Percentiles rank a stretch among this genome's conserved stretches.
These are phyloP conservation scores for Verticillium nubilum DNA, from an alignment of 2,329 filamentous ascomycete genomes.

Conservation along the genomic window DNA sequence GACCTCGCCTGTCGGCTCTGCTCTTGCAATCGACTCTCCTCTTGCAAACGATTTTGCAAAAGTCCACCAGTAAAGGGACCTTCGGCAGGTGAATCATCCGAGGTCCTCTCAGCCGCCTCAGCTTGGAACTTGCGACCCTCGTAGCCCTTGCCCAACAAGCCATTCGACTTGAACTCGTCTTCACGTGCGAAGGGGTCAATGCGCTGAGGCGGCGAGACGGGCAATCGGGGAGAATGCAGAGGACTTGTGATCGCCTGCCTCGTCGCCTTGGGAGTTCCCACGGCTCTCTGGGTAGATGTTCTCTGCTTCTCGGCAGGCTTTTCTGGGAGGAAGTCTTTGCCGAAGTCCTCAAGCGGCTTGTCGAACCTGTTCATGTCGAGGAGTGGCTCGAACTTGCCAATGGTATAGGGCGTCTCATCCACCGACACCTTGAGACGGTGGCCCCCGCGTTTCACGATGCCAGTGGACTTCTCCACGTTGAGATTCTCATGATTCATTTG, in stretches of 20 bases:
- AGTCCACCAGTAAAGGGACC: constrained; percentile 8
- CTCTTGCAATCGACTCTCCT: neutral
- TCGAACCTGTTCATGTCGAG: constrained; percentile 58
- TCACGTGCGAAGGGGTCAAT: constrained; percentile 19
- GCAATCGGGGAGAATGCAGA: neutral
- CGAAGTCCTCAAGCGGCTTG: constrained; percentile 43
- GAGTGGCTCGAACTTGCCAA: constrained; percentile 64
- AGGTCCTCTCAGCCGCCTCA: constrained; percentile 9
- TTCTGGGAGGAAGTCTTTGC: constrained; percentile 33
- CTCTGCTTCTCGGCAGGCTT: neutral
- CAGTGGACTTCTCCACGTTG: constrained; percentile 21
- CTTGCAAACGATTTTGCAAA: neutral
- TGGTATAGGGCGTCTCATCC: constrained; percentile 52
- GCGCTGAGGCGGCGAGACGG: constrained; percentile 4
- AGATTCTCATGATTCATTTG: constrained; percentile 22
- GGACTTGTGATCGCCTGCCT: constrained; percentile 7
- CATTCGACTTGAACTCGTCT: constrained; percentile 42
- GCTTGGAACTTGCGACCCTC: constrained; percentile 39
- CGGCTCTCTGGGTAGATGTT: neutral
- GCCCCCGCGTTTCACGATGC: constrained; percentile 22
- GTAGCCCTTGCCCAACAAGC: constrained; percentile 46
- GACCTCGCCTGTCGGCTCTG: neutral
- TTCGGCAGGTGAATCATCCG: constrained; percentile 20
- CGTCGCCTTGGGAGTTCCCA: neutral
- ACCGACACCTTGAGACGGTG: constrained; percentile 34